Evolutionary conservation across 164 flowering plant species (phyloP).

Genomic region (Aristolochia californica): DNA sequence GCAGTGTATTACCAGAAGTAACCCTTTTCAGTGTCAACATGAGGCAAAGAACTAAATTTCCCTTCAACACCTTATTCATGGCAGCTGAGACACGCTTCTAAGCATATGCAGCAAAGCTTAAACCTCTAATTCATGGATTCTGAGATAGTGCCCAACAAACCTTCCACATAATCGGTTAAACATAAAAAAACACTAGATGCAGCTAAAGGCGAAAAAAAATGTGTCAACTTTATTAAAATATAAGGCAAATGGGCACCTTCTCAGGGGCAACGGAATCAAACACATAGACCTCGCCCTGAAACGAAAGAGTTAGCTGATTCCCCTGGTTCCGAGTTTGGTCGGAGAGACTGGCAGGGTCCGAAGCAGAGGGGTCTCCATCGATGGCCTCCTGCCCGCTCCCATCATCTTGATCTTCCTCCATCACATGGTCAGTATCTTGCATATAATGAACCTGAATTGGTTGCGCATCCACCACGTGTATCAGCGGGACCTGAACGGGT

Average conservation of each 20-base stretch:
- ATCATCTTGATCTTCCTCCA: constrained; percentile 6
- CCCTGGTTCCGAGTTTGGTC: background rate
- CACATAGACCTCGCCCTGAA: constrained; percentile 55
- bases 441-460: constrained; percentile 13
- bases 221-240: background rate
- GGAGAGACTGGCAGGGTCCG: background rate
- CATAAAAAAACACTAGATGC: too few species aligned
- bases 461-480: constrained; percentile 8
- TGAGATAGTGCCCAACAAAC: too few species aligned
- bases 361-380: constrained; percentile 5
- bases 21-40: too few species aligned
- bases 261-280: constrained; percentile 49
- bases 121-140: too few species aligned
- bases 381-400: constrained; percentile 9
- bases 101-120: too few species aligned
- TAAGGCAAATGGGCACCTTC: constrained; percentile 25
- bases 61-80: too few species aligned
- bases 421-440: constrained; percentile 5
- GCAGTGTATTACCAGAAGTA: too few species aligned
- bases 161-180: too few species aligned
- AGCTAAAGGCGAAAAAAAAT: too few species aligned
- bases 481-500: background rate
- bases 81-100: too few species aligned
- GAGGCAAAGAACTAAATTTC: too few species aligned
- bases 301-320: constrained; percentile 51